phyloP scores from a whole-genome alignment of 179 eudicot genomes.

The Heliamphora pulchella region DNA sequence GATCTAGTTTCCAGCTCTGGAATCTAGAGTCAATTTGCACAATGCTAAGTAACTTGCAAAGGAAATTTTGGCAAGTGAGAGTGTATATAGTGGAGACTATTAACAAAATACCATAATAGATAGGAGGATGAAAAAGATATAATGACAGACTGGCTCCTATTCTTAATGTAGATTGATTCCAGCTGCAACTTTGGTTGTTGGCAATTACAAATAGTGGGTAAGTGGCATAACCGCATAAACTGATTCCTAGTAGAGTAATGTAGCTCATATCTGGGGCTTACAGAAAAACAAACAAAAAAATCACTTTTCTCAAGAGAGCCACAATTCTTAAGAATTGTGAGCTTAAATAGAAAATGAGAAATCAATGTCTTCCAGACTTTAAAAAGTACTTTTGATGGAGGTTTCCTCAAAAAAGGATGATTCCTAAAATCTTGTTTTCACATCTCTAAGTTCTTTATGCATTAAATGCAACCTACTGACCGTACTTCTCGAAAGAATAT shows the following conservation, averaged over 20 bases:
- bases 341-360: background rate
- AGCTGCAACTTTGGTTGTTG: background rate
- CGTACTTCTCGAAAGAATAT: background rate
- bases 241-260: background rate
- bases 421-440: background rate
- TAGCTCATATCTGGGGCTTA: background rate
- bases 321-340: too few relatives aligned
- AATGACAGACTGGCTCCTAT: background rate
- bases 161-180: background rate
- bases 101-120: too few relatives aligned
- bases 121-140: too few relatives aligned
- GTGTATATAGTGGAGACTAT: background rate
- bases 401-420: background rate
- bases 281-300: background rate
- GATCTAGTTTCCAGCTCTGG: constrained; percentile 10
- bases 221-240: background rate
- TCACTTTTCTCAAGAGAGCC: background rate
- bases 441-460: background rate
- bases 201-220: background rate
- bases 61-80: background rate
- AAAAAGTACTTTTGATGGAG: background rate
- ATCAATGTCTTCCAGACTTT: background rate
- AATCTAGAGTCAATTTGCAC: background rate
- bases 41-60: constrained; percentile 1
- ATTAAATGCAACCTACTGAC: background rate